phyloP scores from a whole-genome alignment of 1,284 basidiomycete genomes.

The Leccinum insolens region DNA sequence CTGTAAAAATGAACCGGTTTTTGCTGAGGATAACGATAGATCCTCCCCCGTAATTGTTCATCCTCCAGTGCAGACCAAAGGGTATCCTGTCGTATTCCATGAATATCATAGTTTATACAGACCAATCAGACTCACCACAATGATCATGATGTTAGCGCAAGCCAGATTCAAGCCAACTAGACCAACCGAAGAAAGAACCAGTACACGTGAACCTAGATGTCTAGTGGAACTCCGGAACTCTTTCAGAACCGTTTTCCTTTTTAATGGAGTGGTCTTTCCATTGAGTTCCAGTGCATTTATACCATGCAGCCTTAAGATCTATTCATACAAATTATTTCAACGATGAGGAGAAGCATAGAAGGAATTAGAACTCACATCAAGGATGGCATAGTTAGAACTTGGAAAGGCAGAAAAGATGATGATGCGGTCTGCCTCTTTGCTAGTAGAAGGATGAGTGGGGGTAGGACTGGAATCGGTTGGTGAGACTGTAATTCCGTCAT shows the following conservation, averaged over 20 bases:
- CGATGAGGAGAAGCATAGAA: background rate
- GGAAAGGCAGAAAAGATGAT: background rate
- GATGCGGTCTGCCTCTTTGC: background rate
- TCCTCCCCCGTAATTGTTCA: conserved; percentile 3
- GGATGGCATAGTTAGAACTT: background rate
- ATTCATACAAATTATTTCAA: background rate
- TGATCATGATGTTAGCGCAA: background rate
- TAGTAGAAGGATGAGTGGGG: background rate
- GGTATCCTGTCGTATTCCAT: conserved; percentile 8
- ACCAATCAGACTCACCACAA: background rate
- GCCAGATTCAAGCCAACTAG: background rate
- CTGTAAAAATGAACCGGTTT: conserved; percentile 16
- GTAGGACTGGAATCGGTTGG: background rate
- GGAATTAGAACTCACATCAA: background rate
- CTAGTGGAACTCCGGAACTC: background rate
- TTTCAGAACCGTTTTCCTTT: background rate
- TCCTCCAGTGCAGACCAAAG: conserved; percentile 17
- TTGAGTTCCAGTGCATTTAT: background rate
- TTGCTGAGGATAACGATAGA: conserved; percentile 9
- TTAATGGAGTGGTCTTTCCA: background rate
- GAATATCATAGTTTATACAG: background rate
- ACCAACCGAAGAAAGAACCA: background rate
- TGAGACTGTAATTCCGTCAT: background rate
- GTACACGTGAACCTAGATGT: background rate
- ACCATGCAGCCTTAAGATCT: background rate